Conservation (phyloP, 2,329 filamentous ascomycete species). For the Trematosphaeria pertusa region DNA sequence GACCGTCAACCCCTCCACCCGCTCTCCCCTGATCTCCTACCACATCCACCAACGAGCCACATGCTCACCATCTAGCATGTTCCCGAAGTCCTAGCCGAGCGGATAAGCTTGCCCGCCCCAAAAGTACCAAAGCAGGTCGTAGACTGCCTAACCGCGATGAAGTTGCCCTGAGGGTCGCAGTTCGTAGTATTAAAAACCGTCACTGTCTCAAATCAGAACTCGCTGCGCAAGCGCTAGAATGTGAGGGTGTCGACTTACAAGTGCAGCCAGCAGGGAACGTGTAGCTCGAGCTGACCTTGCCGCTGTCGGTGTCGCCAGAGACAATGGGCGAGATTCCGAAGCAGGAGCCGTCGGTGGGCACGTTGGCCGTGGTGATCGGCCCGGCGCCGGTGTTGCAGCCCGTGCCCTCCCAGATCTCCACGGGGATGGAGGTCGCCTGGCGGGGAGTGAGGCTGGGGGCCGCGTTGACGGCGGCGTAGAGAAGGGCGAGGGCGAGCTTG, state of each 20-base stretch:
- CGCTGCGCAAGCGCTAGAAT: too few relatives aligned
- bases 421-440: slow-evolving; percentile 17
- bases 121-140: too few relatives aligned
- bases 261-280: slow-evolving; percentile 18
- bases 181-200: slow-evolving; percentile 11
- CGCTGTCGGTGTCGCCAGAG: slow-evolving; percentile 20
- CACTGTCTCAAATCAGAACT: too few relatives aligned
- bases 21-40: too few relatives aligned
- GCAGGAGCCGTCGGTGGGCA: slow-evolving; percentile 23
- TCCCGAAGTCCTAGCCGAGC: slow-evolving; percentile 18
- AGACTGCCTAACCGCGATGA: too few relatives aligned
- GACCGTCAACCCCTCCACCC: too few relatives aligned
- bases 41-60: too few relatives aligned
- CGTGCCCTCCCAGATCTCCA: slow-evolving; percentile 18
- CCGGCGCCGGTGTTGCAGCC: slow-evolving; percentile 16
- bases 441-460: slow-evolving; percentile 12
- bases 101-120: slow-evolving; percentile 15
- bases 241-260: slow-evolving; percentile 20
- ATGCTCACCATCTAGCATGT: slow-evolving; percentile 18
- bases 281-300: neutral
- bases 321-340: slow-evolving; percentile 20
- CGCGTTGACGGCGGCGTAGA: slow-evolving; percentile 18
- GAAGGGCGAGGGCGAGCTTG: slow-evolving; percentile 9
- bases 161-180: too few relatives aligned
- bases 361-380: slow-evolving; percentile 17